Conservation (phyloP, 148 eudicot species). For the Vaccinium vitisidaea region DNA sequence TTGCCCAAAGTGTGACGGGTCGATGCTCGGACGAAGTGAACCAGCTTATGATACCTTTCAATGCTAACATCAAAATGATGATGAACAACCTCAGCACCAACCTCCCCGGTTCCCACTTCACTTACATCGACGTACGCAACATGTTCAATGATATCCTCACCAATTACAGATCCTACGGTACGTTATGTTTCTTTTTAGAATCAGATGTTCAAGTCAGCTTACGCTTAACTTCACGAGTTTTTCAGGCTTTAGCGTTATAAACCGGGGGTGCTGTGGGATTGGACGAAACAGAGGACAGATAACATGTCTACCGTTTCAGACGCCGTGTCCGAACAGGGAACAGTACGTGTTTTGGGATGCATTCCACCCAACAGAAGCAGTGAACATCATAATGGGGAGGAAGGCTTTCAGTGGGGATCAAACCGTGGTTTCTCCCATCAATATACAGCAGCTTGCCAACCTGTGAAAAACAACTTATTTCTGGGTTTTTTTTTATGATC, state of each 20-base stretch:
- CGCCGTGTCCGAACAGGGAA: slow-evolving; percentile 62
- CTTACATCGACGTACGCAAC: slow-evolving; percentile 53
- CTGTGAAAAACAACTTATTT: slow-evolving; percentile 25
- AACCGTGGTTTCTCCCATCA: slow-evolving; percentile 62
- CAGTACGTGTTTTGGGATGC: slow-evolving; percentile 93
- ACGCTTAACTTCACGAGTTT: background rate
- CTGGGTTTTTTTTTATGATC: too few species aligned
- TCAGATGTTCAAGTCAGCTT: background rate
- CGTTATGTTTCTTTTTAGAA: background rate
- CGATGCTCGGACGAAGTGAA: slow-evolving; percentile 68
- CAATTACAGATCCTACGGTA: slow-evolving; percentile 63
- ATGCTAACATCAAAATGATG: slow-evolving; percentile 66
- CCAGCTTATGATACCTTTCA: slow-evolving; percentile 66
- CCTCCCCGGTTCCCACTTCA: slow-evolving; percentile 62
- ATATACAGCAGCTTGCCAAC: slow-evolving; percentile 76
- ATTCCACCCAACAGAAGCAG: slow-evolving; percentile 81
- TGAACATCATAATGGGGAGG: slow-evolving; percentile 65
- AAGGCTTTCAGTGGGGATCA: slow-evolving; percentile 67
- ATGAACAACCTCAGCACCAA: slow-evolving; percentile 48
- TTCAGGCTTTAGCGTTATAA: slow-evolving; percentile 61
- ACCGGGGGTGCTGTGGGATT: slow-evolving; percentile 80
- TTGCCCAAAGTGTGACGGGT: slow-evolving; percentile 53
- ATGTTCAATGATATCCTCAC: slow-evolving; percentile 71
- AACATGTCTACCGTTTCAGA: slow-evolving; percentile 81
- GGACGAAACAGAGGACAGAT: slow-evolving; percentile 88